Percentiles rank a stretch among this genome's conserved stretches.
Evolutionary conservation across 1,284 basidiomycete genomes (phyloP).

Genomic region (Tylopilus orsonianus): DNA sequence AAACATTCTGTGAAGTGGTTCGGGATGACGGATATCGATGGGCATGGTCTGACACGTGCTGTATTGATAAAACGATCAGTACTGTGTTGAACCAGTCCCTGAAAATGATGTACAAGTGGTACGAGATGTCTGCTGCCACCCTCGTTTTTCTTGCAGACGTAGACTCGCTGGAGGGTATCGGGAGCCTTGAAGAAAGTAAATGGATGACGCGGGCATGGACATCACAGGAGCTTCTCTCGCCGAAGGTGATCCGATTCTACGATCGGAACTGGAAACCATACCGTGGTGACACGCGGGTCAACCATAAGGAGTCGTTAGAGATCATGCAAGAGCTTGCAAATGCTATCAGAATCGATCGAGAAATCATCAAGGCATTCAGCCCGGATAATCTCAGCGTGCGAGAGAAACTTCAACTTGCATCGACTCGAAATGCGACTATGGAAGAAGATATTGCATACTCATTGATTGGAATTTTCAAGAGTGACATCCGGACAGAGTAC

Average conservation of each 20-base stretch:
- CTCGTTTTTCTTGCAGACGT: neutral
- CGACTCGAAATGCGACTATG: neutral
- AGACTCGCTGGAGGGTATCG: neutral
- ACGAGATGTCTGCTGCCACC: conserved; percentile 1
- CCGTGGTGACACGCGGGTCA: conserved; percentile 1
- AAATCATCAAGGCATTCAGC: neutral
- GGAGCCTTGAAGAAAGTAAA: neutral
- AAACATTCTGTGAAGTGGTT: conserved; percentile 5
- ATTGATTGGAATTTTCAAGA: neutral
- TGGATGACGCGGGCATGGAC: conserved; percentile 18
- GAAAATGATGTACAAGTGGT: conserved; percentile 8
- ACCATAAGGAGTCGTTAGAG: conserved; percentile 6
- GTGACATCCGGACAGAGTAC: conserved; percentile 6
- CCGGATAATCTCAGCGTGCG: neutral
- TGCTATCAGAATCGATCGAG: neutral
- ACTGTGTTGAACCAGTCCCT: neutral
- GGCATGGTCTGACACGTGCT: conserved; percentile 10
- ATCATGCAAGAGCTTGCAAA: neutral
- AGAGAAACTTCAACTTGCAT: neutral
- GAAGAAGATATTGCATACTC: neutral
- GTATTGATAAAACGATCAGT: conserved; percentile 5
- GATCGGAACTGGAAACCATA: conserved; percentile 8
- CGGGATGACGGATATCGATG: neutral
- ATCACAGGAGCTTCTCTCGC: conserved; percentile 8
- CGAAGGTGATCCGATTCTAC: conserved; percentile 4